Evolutionary conservation across 257 asterid genomes (phyloP), one percentile per base, ranked within the genome.

Genomic region (Craterostigma plantagineum): DNA sequence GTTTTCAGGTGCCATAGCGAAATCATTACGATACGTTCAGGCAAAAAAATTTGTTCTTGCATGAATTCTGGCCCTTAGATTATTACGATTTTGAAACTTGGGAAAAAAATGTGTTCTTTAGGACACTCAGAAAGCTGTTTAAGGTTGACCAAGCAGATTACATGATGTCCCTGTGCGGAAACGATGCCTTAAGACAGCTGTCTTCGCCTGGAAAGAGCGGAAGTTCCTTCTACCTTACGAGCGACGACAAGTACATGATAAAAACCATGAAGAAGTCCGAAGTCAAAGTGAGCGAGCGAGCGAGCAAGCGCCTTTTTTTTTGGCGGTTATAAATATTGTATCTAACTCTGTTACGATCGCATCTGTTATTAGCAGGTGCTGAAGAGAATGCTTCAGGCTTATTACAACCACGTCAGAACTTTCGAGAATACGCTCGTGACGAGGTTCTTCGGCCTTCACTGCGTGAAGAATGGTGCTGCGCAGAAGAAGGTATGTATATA

Each of bases 171-270:
- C 68, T 85, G 45, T 81, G 96, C 16, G 96, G 96, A 27, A 67
- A 68, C 34, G 92, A 85, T 15, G 94, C 96, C 43, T 91, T 85
- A 9, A 66, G 96, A 14, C 92, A 85, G 76, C 92, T 85, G 53
- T 85, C 96, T 4, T 85, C 96, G 9, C 96, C 96, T 8, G 94
- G 96, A 15, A 85, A 85, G 60, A 85, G 96, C 48, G 96, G 96
- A 23, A 81, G 96, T 63, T 77, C 77, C 53, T 85, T 85, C 60
- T 85, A 85, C 79, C 60, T 85, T 59, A 85, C 96, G 34, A 63
- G 67, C 35, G 92, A 85, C 42, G 94, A 85, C 58, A 81, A 65
- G 62, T 85, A 81, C 76, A 75, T 85, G 94, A 85, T 85, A 43
- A 85, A 85, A 67, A 85, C 96, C 30, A 67, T 85, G 77, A 85